Evolutionary conservation across 116 monocot species (phyloP).

Genomic region (Cymodocea nodosa): DNA sequence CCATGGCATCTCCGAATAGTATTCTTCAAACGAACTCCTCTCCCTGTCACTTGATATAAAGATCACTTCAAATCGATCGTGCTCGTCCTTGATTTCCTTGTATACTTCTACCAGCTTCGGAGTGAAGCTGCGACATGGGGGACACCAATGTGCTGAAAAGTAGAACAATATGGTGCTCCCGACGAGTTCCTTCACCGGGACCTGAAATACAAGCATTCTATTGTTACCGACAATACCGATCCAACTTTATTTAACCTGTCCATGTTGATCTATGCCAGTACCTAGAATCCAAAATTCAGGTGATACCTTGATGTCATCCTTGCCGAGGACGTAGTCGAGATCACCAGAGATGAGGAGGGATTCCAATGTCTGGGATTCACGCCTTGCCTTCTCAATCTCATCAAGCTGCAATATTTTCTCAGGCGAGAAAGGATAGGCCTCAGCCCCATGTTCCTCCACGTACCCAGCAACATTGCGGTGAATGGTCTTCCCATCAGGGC

Average conservation of each 20-base stretch:
- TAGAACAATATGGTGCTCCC: constrained; percentile 59
- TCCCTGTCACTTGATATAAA: constrained; percentile 40
- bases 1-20: constrained; percentile 50
- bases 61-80: constrained; percentile 32
- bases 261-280: neutral
- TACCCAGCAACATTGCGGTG: constrained; percentile 26
- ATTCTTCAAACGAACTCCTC: constrained; percentile 31
- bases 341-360: constrained; percentile 44
- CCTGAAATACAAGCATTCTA: neutral
- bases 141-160: constrained; percentile 55
- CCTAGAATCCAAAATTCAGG: neutral
- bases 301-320: constrained; percentile 25
- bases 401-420: constrained; percentile 31
- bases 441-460: constrained; percentile 37
- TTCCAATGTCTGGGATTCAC: constrained; percentile 40
- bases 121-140: constrained; percentile 38
- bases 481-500: constrained; percentile 58
- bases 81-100: constrained; percentile 46
- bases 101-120: constrained; percentile 32
- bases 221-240: too few species aligned
- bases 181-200: constrained; percentile 33
- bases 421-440: constrained; percentile 37
- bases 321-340: constrained; percentile 40
- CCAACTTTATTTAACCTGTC: neutral
- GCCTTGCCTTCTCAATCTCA: constrained; percentile 23